A percentile compares a stretch with the other conserved stretches of the same genome.
These are phyloP conservation scores for Boletus coccyginus DNA, from an alignment of 768 basidiomycete genomes.

Conservation along the genomic window DNA sequence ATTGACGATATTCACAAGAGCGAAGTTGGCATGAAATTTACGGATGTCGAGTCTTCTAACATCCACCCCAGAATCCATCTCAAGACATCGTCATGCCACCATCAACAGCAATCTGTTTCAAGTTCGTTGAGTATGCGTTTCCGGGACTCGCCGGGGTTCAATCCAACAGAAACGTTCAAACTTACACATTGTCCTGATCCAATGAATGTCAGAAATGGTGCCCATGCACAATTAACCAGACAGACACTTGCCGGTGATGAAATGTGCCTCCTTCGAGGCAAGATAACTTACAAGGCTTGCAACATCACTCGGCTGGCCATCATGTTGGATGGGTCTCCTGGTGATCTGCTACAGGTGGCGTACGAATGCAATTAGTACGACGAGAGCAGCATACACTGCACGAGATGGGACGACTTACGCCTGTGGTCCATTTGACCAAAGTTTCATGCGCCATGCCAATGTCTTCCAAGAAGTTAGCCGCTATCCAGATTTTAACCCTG, in stretches of 20 bases:
- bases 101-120: slow-evolving; percentile 17
- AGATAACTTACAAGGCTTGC: slow-evolving; percentile 37
- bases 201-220: neutral
- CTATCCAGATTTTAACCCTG: neutral
- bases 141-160: neutral
- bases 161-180: neutral
- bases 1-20: neutral
- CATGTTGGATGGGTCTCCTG: slow-evolving; percentile 6
- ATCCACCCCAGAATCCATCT: neutral
- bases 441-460: neutral
- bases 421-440: neutral
- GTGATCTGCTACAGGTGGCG: neutral
- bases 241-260: slow-evolving; percentile 32
- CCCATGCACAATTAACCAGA: neutral
- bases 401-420: slow-evolving; percentile 1
- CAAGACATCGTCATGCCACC: slow-evolving; percentile 9
- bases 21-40: neutral
- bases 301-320: slow-evolving; percentile 32
- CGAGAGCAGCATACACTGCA: neutral
- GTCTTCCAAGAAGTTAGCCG: neutral
- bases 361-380: neutral
- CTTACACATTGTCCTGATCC: slow-evolving; percentile 25
- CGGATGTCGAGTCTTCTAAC: neutral
- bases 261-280: slow-evolving; percentile 35
- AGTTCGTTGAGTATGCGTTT: neutral